Conservation (phyloP, 1,284 basidiomycete genomes). For the Sporisorium exsertum region DNA sequence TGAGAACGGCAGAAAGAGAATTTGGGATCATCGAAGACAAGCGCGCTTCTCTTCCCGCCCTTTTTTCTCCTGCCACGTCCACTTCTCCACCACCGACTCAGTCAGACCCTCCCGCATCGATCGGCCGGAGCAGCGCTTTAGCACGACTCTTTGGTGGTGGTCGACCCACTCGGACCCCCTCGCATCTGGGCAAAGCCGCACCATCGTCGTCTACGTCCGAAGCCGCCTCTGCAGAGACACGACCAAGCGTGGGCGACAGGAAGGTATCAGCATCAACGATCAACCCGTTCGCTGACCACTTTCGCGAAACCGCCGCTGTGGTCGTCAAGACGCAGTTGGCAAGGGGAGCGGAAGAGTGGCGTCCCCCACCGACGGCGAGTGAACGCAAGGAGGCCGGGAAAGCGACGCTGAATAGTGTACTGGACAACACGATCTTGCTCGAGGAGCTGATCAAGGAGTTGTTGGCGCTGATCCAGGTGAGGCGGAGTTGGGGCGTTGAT, state of each 20-base stretch:
- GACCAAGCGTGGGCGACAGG: slow-evolving; percentile 21
- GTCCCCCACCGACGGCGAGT: slow-evolving; percentile 11
- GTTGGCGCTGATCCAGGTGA: slow-evolving; percentile 84
- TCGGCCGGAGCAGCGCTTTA: slow-evolving; percentile 26
- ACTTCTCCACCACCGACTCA: background rate
- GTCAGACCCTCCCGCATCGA: background rate
- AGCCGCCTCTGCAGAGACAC: background rate
- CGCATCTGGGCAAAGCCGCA: slow-evolving; percentile 12
- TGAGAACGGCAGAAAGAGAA: slow-evolving; percentile 16
- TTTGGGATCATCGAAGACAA: slow-evolving; percentile 39
- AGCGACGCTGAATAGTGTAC: slow-evolving; percentile 82
- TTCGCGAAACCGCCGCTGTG: slow-evolving; percentile 80
- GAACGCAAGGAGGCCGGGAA: slow-evolving; percentile 12
- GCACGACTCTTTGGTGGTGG: slow-evolving; percentile 41
- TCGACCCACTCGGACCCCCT: slow-evolving; percentile 23
- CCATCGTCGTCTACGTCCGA: background rate
- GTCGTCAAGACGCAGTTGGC: slow-evolving; percentile 79
- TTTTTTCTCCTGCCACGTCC: background rate
- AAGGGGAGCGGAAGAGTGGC: slow-evolving; percentile 49
- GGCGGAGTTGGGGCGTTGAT: slow-evolving; percentile 88
- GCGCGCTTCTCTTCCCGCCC: slow-evolving; percentile 13
- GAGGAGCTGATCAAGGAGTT: slow-evolving; percentile 97
- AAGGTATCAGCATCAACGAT: slow-evolving; percentile 42
- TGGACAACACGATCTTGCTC: slow-evolving; percentile 94
- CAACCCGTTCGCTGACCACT: slow-evolving; percentile 76